These are phyloP conservation scores for Lasiosphaeris hirsuta DNA, from an alignment of 495 filamentous ascomycete genomes.

Conservation along the genomic window DNA sequence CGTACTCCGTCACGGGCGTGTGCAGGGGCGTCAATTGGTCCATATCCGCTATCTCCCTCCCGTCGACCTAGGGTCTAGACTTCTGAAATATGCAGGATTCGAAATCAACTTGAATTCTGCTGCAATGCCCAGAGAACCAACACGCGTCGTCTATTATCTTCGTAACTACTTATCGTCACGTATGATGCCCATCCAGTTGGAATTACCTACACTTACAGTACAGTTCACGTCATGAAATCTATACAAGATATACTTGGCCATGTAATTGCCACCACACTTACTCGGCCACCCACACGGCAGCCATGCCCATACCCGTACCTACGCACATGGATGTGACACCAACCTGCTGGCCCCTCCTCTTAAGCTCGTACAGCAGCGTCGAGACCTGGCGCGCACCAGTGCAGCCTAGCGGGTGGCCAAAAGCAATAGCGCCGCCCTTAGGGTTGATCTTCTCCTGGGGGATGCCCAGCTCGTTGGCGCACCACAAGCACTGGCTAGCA, in stretches of 20 bases:
- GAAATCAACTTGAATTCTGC: too few relatives aligned
- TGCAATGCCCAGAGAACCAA: too few relatives aligned
- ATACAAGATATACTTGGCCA: neutral
- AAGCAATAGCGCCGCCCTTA: slow-evolving; percentile 97
- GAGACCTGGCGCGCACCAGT: slow-evolving; percentile 92
- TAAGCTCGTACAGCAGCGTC: slow-evolving; percentile 85
- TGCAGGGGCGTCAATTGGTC: too few relatives aligned
- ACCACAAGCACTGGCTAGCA: slow-evolving; percentile 92
- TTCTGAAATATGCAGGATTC: too few relatives aligned
- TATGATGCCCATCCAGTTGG: neutral
- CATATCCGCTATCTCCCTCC: too few relatives aligned
- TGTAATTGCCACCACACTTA: slow-evolving; percentile 9
- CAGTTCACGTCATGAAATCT: slow-evolving; percentile 5
- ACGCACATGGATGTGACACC: slow-evolving; percentile 96
- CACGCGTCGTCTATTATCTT: too few relatives aligned
- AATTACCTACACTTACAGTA: slow-evolving; percentile 10
- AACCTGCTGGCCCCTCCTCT: slow-evolving; percentile 73
- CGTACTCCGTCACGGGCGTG: too few relatives aligned
- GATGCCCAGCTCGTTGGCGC: slow-evolving; percentile 80
- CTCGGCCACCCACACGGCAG: slow-evolving; percentile 81
- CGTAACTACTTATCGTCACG: neutral
- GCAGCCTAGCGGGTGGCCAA: slow-evolving; percentile 93
- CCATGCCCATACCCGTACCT: slow-evolving; percentile 73
- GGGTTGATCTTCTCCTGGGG: slow-evolving; percentile 86
- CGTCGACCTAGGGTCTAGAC: too few relatives aligned